Evolutionary conservation across 805 yeast genomes (phyloP), one percentile per base, ranked within the genome.

Genomic region (Cyberlindnera euphorbiae): DNA sequence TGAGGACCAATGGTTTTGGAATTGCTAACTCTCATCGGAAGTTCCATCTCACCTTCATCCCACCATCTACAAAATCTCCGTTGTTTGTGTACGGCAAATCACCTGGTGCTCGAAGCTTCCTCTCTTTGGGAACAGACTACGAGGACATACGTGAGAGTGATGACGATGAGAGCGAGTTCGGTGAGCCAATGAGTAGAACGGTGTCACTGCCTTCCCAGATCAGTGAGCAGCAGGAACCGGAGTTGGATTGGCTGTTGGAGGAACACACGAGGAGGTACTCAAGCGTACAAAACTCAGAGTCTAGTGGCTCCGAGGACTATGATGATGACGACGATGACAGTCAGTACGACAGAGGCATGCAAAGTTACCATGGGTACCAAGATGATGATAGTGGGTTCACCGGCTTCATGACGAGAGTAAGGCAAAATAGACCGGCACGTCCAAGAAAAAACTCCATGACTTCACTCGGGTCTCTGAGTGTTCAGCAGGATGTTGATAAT

Each of bases 21-120:
- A 61, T 65, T 32, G 67, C 63, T 6, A 65, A 58, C 42, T 58
- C 65, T 4, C 68, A 63, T 32, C 47, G 69, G 39, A 59, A 64
- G 36, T 54, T 64, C 24, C 54, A 65, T 4, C 42, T 64, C 13
- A 44, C 47, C 4, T 64, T 66, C 41, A 52, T 64, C 5, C 64
- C 66, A 6, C 68, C 69, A 3, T 58, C 66, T 31, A 66, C 64
- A 21, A 58, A 59, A 45, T 62, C 64, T n/a, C 69, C 69, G 5
- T 44, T 66, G 33, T 64, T 66, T 14, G 44, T 43, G 8, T 50
- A 56, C 46, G 46, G 58, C 38, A 39, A 55, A 36, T 37, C 64
- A 42, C 53, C 67, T 44, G 54, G 47, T 14, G 58, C 55, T 16
- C 46, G 69, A 45, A 63, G 69, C 38, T 66, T 63, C 39, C 46